Evolutionary conservation across 345 rosid genomes (phyloP).

Genomic region (Boechera divaricarpa): DNA sequence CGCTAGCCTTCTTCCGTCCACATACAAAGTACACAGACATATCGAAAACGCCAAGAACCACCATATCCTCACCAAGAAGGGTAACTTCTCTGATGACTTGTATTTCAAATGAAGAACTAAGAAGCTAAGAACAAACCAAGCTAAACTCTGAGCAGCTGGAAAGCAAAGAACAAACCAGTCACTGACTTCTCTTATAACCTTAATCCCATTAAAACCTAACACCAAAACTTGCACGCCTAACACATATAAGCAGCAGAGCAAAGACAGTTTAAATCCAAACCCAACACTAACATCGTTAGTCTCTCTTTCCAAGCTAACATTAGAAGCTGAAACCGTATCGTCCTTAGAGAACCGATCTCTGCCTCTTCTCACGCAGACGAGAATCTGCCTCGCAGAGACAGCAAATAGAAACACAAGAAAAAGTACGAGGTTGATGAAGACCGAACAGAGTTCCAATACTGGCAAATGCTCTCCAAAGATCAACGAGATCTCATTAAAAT

Average conservation of each 20-base stretch:
- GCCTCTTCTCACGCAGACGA: conserved; percentile 66
- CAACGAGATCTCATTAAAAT: conserved; percentile 45
- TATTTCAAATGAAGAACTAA: conserved; percentile 80
- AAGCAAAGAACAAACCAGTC: conserved; percentile 67
- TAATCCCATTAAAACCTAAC: conserved; percentile 77
- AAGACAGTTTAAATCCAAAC: conserved; percentile 64
- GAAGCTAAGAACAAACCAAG: conserved; percentile 85
- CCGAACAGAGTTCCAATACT: conserved; percentile 67
- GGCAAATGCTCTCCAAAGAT: conserved; percentile 50
- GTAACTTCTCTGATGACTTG: conserved; percentile 75
- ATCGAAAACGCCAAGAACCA: conserved; percentile 79
- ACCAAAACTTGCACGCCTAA: conserved; percentile 69
- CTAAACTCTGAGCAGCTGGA: conserved; percentile 74
- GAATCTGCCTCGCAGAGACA: conserved; percentile 68
- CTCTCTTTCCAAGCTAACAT: conserved; percentile 54
- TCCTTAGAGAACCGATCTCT: conserved; percentile 69
- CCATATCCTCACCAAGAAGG: conserved; percentile 81
- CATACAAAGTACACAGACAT: conserved; percentile 71
- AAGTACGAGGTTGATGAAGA: conserved; percentile 73
- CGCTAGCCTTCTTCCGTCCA: conserved; percentile 69
- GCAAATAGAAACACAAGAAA: conserved; percentile 66
- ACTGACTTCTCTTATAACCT: conserved; percentile 58
- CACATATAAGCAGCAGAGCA: conserved; percentile 77
- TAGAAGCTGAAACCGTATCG: conserved; percentile 58
- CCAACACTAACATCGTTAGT: conserved; percentile 55